Conservation (phyloP, 177 flowering plant genomes). For the Telopea speciosissima region DNA sequence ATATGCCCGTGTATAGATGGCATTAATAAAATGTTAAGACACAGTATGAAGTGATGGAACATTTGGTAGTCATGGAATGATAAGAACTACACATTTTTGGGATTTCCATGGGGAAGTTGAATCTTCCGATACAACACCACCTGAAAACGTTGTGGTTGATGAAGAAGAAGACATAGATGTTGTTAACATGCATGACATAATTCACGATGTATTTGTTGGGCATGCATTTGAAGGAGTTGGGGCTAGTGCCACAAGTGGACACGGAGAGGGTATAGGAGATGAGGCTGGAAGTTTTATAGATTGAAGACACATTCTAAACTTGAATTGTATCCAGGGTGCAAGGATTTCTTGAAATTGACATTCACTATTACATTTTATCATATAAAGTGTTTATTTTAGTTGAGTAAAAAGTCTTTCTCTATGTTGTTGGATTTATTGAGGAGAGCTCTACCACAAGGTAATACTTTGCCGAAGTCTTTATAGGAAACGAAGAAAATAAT, state of each 20-base stretch:
- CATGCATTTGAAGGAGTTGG: neutral
- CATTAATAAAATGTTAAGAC: too few species aligned
- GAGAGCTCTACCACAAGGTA: neutral
- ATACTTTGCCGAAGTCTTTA: neutral
- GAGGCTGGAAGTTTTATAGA: neutral
- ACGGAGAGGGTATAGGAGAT: neutral
- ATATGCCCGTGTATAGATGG: too few species aligned
- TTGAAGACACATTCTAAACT: neutral
- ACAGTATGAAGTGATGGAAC: too few species aligned
- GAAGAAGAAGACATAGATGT: too few species aligned
- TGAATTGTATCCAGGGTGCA: constrained; percentile 5
- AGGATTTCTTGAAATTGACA: neutral
- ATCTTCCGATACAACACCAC: too few species aligned
- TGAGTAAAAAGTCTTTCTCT: too few species aligned
- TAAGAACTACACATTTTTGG: neutral
- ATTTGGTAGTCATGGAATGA: too few species aligned
- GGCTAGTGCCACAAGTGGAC: too few species aligned
- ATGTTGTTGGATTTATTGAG: neutral
- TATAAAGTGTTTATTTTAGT: neutral
- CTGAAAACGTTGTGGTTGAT: too few species aligned
- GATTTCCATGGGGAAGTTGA: neutral
- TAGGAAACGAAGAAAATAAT: constrained; percentile 1
- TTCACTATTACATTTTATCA: neutral
- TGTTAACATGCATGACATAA: neutral
- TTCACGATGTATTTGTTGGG: neutral